Evolutionary conservation across 2,329 filamentous ascomycete genomes (phyloP).

Genomic region (Xylariaceae sp.): DNA sequence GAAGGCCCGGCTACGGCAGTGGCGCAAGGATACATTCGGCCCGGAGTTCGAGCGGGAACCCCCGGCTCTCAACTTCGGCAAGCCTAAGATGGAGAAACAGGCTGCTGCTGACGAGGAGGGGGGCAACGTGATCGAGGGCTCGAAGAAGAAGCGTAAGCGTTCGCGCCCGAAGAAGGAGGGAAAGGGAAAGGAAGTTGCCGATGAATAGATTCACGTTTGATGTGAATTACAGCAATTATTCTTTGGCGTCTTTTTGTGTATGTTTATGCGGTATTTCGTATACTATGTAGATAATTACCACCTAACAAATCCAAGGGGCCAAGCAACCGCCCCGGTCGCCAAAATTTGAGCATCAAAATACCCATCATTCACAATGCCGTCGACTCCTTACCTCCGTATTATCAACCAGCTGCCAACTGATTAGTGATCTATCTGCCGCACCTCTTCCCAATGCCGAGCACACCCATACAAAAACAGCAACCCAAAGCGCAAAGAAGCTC

Average conservation of each 20-base stretch:
- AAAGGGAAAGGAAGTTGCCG: slow-evolving; percentile 14
- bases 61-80: slow-evolving; percentile 54
- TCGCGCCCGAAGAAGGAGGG: slow-evolving; percentile 27
- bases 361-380: no score
- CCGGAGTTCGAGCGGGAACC: slow-evolving; percentile 51
- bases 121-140: slow-evolving; percentile 34
- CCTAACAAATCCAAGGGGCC: neutral
- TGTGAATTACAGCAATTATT: neutral
- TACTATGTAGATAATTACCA: neutral
- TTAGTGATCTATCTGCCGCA: no score
- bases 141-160: slow-evolving; percentile 34
- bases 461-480: no score
- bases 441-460: no score
- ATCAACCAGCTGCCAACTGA: no score
- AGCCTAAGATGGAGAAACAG: slow-evolving; percentile 24
- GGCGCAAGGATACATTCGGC: slow-evolving; percentile 65
- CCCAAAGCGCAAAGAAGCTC: no score
- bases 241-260: neutral
- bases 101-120: slow-evolving; percentile 14
- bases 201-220: slow-evolving; percentile 3
- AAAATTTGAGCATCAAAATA: no score
- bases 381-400: no score
- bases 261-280: neutral
- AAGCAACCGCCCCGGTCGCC: no score
- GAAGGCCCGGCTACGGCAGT: slow-evolving; percentile 84